These are phyloP conservation scores for Mesembryanthemum crystallinum DNA, from an alignment of 148 eudicot genomes.

Conservation along the genomic window DNA sequence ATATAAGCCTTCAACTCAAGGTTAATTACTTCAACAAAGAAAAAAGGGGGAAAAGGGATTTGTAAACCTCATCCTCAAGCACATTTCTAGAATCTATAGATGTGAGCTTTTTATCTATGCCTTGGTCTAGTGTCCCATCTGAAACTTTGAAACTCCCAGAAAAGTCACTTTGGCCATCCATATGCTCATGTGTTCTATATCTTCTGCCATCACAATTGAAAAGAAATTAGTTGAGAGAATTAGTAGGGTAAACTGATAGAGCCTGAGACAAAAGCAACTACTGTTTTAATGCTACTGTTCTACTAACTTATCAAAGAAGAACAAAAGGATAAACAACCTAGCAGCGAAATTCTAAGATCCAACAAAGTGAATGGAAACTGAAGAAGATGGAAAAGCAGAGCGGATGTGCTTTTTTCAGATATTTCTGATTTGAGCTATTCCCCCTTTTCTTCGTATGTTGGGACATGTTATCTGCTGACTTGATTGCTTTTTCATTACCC, in stretches of 20 bases:
- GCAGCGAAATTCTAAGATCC: neutral
- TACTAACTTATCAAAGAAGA: neutral
- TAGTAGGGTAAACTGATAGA: neutral
- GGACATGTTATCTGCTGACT: too few species aligned
- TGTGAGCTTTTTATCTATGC: slow-evolving; percentile 36
- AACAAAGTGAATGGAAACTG: neutral
- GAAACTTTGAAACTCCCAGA: slow-evolving; percentile 50
- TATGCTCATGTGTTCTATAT: slow-evolving; percentile 42
- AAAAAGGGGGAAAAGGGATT: neutral
- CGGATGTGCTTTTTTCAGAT: neutral
- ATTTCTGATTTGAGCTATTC: too few species aligned
- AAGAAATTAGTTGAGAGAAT: neutral
- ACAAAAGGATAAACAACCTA: neutral
- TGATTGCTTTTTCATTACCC: too few species aligned
- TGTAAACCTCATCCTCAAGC: slow-evolving; percentile 56
- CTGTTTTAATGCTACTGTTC: neutral
- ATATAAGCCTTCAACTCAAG: neutral
- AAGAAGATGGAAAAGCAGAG: neutral
- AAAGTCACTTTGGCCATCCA: slow-evolving; percentile 57
- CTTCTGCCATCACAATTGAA: slow-evolving; percentile 43
- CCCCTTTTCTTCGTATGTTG: neutral
- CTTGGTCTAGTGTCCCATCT: slow-evolving; percentile 43
- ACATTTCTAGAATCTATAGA: slow-evolving; percentile 39
- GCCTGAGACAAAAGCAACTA: neutral
- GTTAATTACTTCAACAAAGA: neutral